These are phyloP conservation scores for Daldinia caldariorum DNA, from an alignment of 495 filamentous ascomycete genomes.

Conservation along the genomic window DNA sequence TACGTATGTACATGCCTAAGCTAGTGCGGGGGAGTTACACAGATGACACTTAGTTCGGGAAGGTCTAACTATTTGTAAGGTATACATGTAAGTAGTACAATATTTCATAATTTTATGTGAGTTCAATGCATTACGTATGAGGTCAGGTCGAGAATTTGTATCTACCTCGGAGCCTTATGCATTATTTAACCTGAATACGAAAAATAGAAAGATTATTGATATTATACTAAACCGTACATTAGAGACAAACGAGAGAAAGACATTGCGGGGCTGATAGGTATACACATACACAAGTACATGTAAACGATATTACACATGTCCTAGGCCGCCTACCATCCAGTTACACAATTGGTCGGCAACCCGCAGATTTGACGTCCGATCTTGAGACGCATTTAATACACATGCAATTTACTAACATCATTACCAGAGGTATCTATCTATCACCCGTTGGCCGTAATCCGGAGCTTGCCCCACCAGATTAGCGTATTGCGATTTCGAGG, in stretches of 20 bases:
- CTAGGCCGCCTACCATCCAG: slow-evolving; percentile 9
- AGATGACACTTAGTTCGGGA: slow-evolving; percentile 18
- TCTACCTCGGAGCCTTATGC: neutral
- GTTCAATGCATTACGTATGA: neutral
- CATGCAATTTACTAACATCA: too few relatives aligned
- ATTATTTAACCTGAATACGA: neutral
- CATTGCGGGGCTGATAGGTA: neutral
- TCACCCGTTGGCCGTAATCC: slow-evolving; percentile 38
- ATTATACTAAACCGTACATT: neutral
- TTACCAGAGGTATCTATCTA: slow-evolving; percentile 3
- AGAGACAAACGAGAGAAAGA: neutral
- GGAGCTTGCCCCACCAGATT: slow-evolving; percentile 37
- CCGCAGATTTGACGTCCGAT: slow-evolving; percentile 18
- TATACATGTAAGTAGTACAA: too few relatives aligned
- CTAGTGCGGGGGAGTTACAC: slow-evolving; percentile 33
- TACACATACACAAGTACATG: neutral
- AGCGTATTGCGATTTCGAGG: slow-evolving; percentile 27
- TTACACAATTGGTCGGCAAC: slow-evolving; percentile 28
- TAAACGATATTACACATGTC: slow-evolving; percentile 26
- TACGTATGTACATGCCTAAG: slow-evolving; percentile 1
- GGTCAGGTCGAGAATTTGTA: neutral
- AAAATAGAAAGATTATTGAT: neutral
- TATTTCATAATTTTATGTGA: too few relatives aligned
- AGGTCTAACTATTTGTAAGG: slow-evolving; percentile 12
- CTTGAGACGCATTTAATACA: slow-evolving; percentile 5